phyloP scores from a whole-genome alignment of 352 stramenopile species.

The Phytophthora pseudosyringae region DNA sequence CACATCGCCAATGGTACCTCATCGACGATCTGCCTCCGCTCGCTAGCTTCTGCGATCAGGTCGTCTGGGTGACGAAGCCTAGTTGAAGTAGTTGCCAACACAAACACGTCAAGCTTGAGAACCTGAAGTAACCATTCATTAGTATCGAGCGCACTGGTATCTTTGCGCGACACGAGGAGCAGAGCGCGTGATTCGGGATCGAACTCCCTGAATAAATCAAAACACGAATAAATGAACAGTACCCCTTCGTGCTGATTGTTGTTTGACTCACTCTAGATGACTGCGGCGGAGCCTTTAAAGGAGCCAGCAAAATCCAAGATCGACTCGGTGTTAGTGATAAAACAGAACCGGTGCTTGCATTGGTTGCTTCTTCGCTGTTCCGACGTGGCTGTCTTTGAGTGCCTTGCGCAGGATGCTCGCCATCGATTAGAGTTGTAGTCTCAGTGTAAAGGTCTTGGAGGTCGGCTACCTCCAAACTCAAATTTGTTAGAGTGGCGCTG shows the following conservation, averaged over 20 bases:
- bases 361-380: neutral
- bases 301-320: slow-evolving; percentile 2
- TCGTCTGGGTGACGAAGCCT: slow-evolving; percentile 38
- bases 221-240: neutral
- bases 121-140: neutral
- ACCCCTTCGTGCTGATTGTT: neutral
- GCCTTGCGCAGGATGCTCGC: slow-evolving; percentile 1
- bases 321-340: neutral
- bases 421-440: neutral
- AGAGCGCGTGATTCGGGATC: slow-evolving; percentile 2
- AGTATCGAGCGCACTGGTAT: slow-evolving; percentile 25
- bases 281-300: slow-evolving; percentile 17
- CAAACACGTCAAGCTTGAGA: neutral
- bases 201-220: slow-evolving; percentile 16
- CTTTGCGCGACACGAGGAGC: slow-evolving; percentile 25
- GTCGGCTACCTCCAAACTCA: slow-evolving; percentile 31
- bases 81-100: neutral
- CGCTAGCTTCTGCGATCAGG: slow-evolving; percentile 40
- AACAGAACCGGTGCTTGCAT: neutral
- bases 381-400: neutral
- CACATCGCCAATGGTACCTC: slow-evolving; percentile 29
- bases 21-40: slow-evolving; percentile 26
- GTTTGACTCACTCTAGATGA: slow-evolving; percentile 6
- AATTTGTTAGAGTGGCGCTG: slow-evolving; percentile 4
- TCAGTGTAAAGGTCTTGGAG: slow-evolving; percentile 12